Evolutionary conservation across 176 grass and related monocot species (phyloP), one percentile per base, ranked within the genome.

Genomic region (Raddia guianensis): DNA sequence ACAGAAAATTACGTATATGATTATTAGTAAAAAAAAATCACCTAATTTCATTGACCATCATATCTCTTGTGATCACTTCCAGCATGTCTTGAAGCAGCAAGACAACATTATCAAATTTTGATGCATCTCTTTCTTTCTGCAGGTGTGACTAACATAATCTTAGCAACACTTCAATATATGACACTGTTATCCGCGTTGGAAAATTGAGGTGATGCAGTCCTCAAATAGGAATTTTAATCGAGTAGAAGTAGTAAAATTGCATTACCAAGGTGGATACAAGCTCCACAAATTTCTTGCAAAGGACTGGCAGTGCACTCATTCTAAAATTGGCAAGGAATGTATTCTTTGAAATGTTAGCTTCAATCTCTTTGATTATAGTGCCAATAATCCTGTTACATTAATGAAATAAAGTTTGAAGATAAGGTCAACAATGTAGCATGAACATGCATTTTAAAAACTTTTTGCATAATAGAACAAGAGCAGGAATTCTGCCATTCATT

Each of bases 41-140:
- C 95, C 84, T 87, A 68, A 90, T 92, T 83, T 98, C 92, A 81
- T 98, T 92, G 75, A 94, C 92, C 95, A 98, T 98, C 95, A 98
- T 94, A 87, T 98, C 95, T 74, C 92, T 85, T 37, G 92, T 98
- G 54, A 98, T 87, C 52, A 98, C 90, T 89, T 98, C 92, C 37
- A 98, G 63, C 95, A 98, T 98, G 70, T 98, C 95, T 94, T 98
- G 95, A 79, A 98, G 87, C 77, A 98, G 69, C 66, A 98, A 63
- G 42, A 98, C 92, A 32, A 98, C 87, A 78, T 80, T 85, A 71
- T 89, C 92, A 74, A 84, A 89, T 66, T 87, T 94, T n/a, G 89
- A 92, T 14, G 89, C 78, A 85, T 97, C 80, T 56, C 89, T 89
- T 82, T 90, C 87, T 94, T 94, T 97, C 95, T 97, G 87, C 69